Evolutionary conservation across 257 asterid genomes (phyloP).

Genomic region (Solanum paucissectum): DNA sequence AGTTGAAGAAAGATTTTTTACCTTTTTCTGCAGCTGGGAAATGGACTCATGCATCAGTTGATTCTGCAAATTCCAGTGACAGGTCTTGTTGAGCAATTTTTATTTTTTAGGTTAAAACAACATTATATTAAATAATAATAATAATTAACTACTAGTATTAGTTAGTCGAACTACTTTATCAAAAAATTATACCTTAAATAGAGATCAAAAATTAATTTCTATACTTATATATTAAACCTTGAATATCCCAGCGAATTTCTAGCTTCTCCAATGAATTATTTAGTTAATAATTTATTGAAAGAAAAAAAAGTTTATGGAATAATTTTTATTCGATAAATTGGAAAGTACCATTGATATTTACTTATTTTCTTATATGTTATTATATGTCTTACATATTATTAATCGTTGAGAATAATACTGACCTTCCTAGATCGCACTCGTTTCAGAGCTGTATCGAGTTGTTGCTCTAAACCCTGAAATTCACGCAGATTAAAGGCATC

Average conservation of each 20-base stretch:
- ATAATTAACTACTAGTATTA: not conserved
- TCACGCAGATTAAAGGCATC: constrained; percentile 56
- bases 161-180: not conserved
- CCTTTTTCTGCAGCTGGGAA: constrained; percentile 67
- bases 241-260: not conserved
- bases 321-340: not conserved
- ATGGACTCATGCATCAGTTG: constrained; percentile 67
- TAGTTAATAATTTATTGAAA: too few relatives aligned
- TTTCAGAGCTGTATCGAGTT: constrained; percentile 53
- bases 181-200: not conserved
- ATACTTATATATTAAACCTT: not conserved
- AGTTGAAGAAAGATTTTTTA: not conserved
- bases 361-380: not conserved
- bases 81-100: not conserved
- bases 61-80: constrained; percentile 31
- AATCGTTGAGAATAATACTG: not conserved
- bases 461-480: constrained; percentile 71
- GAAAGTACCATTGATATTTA: not conserved
- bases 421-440: constrained; percentile 60
- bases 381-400: too few relatives aligned
- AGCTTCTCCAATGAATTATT: too few relatives aligned
- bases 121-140: not conserved
- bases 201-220: not conserved
- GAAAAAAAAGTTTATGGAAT: not conserved
- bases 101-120: not conserved